A percentile compares a stretch with the other conserved stretches of the same genome.
Evolutionary conservation across 495 filamentous ascomycete species (phyloP).

Genomic region (Tetracladium setigerum): DNA sequence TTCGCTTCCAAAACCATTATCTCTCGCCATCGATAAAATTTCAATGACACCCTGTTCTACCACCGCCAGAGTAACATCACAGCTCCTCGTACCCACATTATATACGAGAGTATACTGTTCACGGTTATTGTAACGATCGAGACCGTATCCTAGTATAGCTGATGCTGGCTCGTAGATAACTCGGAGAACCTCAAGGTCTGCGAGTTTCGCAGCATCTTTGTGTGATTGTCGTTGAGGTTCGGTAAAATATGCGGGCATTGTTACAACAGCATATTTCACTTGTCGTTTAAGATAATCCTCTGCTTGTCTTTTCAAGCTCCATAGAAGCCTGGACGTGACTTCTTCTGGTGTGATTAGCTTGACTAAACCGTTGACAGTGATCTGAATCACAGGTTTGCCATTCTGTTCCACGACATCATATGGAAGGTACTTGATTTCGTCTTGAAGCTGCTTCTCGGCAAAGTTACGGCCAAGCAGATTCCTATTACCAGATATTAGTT

Average conservation of each 20-base stretch:
- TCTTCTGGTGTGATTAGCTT: slow-evolving; percentile 89
- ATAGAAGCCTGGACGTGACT: slow-evolving; percentile 71
- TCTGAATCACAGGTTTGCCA: slow-evolving; percentile 96
- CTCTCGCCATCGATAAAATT: slow-evolving; percentile 98
- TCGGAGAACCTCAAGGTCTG: slow-evolving; percentile 91
- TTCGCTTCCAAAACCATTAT: slow-evolving; percentile 95
- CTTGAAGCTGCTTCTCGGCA: slow-evolving; percentile 91
- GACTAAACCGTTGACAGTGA: slow-evolving; percentile 93
- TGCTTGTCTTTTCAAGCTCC: slow-evolving; percentile 97
- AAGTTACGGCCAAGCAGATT: slow-evolving; percentile 96
- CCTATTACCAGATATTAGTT: no score
- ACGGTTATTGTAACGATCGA: slow-evolving; percentile 88
- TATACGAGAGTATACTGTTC: slow-evolving; percentile 92
- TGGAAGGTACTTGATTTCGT: slow-evolving; percentile 95
- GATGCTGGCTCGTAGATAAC: slow-evolving; percentile 96
- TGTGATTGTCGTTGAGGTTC: slow-evolving; percentile 96
- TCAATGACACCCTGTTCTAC: slow-evolving; percentile 98
- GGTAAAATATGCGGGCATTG: slow-evolving; percentile 96
- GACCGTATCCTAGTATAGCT: slow-evolving; percentile 88
- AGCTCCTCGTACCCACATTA: slow-evolving; percentile 97
- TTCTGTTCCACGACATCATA: slow-evolving; percentile 99
- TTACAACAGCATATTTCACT: slow-evolving; percentile 92
- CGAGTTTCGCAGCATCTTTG: slow-evolving; percentile 95
- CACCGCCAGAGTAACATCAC: slow-evolving; percentile 95
- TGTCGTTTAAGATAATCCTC: slow-evolving; percentile 83